Evolutionary conservation across 768 basidiomycete species (phyloP), one percentile per base, ranked within the genome.

Genomic region (Suillus luteus): DNA sequence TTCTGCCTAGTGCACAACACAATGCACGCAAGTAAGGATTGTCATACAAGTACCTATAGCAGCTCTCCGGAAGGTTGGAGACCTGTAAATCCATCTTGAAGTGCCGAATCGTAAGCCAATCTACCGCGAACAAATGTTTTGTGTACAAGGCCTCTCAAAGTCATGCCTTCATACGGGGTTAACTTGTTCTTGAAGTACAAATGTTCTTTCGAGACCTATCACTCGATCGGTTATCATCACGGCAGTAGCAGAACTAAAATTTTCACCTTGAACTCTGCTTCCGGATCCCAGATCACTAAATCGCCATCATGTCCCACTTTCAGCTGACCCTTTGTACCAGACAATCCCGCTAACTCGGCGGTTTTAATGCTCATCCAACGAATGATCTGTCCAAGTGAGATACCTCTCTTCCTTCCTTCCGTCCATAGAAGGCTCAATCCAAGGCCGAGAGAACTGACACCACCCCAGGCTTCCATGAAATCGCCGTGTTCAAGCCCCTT

Each of bases 151-250:
- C 96, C 96, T 15, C 68, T 78, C 54, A 97, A 81, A 19, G 71
- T 81, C 69, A 85, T 79, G 4, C 95, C 96, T 68, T 92, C 85
- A 73, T 96, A 99, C 1, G 96, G 92, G 5, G 93, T 92, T 19
- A 97, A 70, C 77, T 95, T 96, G 78, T 99, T 98, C 81, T 94
- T 97, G 83, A 96, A 98, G 59, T 88, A 82, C 14, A 98, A 80
- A 15, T 76, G 71, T 9, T 90, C 88, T 71, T 84, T 84, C 38
- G 87, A 88, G 24, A 95, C 90, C 93, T 95, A 65, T 19, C 46
- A 38, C 55, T 14, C 44, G 59, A 67, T 64, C 69, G 63, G 27
- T 43, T 38, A 54, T n/a, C 31, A 41, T 22, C 15, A 35, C 27
- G 60, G 46, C 61, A 38, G 1, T 14, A 8, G 27, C 65, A 33